Percentiles rank a stretch among this genome's conserved stretches.
Conservation (phyloP, 768 basidiomycete genomes). For the Thelephora aurantiotincta region DNA sequence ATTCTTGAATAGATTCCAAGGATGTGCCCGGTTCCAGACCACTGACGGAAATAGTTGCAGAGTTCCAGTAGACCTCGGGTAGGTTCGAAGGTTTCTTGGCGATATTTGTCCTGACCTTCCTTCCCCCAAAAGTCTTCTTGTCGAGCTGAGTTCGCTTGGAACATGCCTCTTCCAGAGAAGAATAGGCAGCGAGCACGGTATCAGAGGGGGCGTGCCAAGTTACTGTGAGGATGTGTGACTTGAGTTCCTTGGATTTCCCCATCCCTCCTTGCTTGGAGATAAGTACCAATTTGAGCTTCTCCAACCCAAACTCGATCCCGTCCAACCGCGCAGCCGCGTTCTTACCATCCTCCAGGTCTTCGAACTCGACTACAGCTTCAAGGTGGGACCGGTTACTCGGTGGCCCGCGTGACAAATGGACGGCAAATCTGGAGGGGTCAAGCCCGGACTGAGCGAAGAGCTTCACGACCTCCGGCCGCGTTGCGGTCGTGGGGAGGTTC, state of each 20-base stretch:
- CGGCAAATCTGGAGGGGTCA: constrained; percentile 18
- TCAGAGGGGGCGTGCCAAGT: constrained; percentile 37
- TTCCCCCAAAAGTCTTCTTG: constrained; percentile 21
- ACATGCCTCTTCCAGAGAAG: constrained; percentile 17
- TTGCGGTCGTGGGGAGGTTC: constrained; percentile 29
- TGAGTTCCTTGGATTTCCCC: constrained; percentile 20
- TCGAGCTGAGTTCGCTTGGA: constrained; percentile 25
- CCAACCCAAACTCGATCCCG: constrained; percentile 31
- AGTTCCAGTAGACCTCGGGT: constrained; percentile 14
- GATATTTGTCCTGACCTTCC: constrained; percentile 32
- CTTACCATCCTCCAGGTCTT: constrained; percentile 22
- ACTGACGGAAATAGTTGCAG: constrained; percentile 27
- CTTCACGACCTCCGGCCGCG: constrained; percentile 21
- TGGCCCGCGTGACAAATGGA: constrained; percentile 5
- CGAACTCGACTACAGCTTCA: neutral
- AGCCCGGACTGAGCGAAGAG: constrained; percentile 32
- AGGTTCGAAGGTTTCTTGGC: constrained; percentile 24
- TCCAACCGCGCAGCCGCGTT: constrained; percentile 30
- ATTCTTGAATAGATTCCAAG: neutral
- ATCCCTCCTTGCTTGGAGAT: constrained; percentile 26
- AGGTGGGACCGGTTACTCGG: neutral
- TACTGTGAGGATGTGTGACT: constrained; percentile 28
- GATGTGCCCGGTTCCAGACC: neutral
- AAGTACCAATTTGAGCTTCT: constrained; percentile 27
- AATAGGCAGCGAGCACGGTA: constrained; percentile 31